Base-by-base conservation (phyloP, 306 rosid species). In the Quercus ilex region DNA sequence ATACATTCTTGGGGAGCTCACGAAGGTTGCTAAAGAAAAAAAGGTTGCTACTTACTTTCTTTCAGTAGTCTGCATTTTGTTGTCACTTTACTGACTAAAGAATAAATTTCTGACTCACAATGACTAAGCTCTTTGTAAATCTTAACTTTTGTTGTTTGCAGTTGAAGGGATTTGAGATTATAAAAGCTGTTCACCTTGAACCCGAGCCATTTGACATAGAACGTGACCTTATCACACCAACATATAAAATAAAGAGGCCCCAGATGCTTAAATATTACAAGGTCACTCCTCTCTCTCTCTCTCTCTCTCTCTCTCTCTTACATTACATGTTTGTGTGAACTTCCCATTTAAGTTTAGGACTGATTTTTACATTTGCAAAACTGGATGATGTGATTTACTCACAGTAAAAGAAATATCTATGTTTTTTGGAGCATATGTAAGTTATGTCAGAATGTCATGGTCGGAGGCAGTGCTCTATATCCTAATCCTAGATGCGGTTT, bases 161-260 rank as follows among this genome's bases (percentile, higher is more conserved):
- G 99, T 88, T 95, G 88, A 93, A 93, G 87, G 98, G 99, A 72
- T 95, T 87, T 75, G 98, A 95, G 91, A 75, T 84, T 75, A 80
- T 95, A 74, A 89, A 30, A 87, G 98, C 86, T 53, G 87, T 95
- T 81, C 97, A 93, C 77, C 90, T 95, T 26, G 99, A 95, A 55
- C 94, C 99, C 1, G 86, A 77, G 73, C 94, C 94, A 25, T 95
- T 95, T 74, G 99, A 95, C 88, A 91, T 95, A 79, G 98, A 95
- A 55, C 97, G 97, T 14, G 99, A 91, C 83, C 98, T 95, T 80
- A 90, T 83, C 64, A 95, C 98, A 80, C 99, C 99, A 74, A 93
- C 98, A 15, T 93, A 88, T 73, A 95, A 93, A 92, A 93, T 88
- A 88, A 95, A 87, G 93, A 91, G 99, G 86, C 96, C 99, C 21